Conservation (phyloP, 176 grass and related monocot genomes). For the Urochloa ruziziensis region DNA sequence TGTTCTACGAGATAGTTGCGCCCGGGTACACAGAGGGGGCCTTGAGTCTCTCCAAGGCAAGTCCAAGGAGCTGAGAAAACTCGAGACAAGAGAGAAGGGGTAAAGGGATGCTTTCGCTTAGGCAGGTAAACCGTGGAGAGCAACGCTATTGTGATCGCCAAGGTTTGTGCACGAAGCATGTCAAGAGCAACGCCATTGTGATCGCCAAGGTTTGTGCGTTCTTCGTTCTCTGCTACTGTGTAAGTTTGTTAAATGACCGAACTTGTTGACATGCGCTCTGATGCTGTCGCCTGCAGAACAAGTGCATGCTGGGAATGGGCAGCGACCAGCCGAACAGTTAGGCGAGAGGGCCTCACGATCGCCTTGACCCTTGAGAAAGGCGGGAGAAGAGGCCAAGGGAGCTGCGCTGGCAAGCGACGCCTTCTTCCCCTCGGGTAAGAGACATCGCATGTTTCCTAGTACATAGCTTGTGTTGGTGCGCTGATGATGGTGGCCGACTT, state of each 20-base stretch:
- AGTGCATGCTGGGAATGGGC: neutral
- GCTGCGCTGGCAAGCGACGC: neutral
- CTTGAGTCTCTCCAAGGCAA: slow-evolving; percentile 70
- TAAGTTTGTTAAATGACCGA: neutral
- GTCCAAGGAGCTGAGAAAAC: slow-evolving; percentile 78
- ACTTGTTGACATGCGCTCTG: neutral
- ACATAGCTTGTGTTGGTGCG: too few species aligned
- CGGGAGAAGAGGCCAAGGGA: neutral
- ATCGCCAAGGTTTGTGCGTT: slow-evolving; percentile 72
- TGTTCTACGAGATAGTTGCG: slow-evolving; percentile 95
- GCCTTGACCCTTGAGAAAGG: neutral
- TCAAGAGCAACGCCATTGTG: slow-evolving; percentile 93
- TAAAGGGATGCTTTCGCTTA: slow-evolving; percentile 66
- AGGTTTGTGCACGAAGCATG: slow-evolving; percentile 94
- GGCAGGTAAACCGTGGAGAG: slow-evolving; percentile 75
- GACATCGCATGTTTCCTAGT: too few species aligned
- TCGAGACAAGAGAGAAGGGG: slow-evolving; percentile 72
- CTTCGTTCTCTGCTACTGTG: neutral
- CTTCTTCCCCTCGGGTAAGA: neutral
- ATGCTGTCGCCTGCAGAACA: neutral
- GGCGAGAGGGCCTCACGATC: neutral
- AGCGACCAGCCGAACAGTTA: neutral
- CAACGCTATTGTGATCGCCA: slow-evolving; percentile 66
- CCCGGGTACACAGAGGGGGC: slow-evolving; percentile 68
- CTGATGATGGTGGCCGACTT: too few species aligned